Evolutionary conservation across 164 flowering plant genomes (phyloP), one percentile per base, ranked within the genome.

Genomic region (Platanus orientalis): DNA sequence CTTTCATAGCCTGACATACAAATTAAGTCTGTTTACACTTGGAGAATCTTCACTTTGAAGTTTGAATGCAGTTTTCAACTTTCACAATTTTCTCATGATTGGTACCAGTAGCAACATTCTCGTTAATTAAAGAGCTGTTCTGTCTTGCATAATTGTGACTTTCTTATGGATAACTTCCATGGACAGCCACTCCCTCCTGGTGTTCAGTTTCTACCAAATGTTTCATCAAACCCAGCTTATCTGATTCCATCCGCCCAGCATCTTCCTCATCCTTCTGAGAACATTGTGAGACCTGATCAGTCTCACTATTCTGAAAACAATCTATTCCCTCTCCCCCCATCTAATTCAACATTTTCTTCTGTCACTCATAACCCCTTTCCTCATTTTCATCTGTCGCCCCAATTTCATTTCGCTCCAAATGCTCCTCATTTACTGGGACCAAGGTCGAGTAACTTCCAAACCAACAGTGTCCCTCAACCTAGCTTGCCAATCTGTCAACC

Each of bases 181-280:
- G 58, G 58, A 52, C 70, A 69, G 68, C 65, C 71, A 58, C 53
- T 53, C 30, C 71, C 71, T 54, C 77, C 73, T 23, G 71, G 73
- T 28, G 57, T 68, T 16, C 58, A 34, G 47, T 52, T 57, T 13
- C n/a, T 60, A 57, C 69, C 70, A 1, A 65, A 57, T 53, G n/a
- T 11, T 21, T 23, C 53, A 32, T 57, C 57, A 24, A 61, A 32
- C n/a, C 55, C 71, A n/a, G 24, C 57, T 20, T 34, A 60, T 49
- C 14, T 48, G 6, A 7, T 4, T 23, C 63, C 58, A n/a, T 57
- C 68, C 20, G 27, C 20, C 20, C 2, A 23, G 19, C 42, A n/a
- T 30, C 50, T 54, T 60, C 61, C 20, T 47, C 54, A 25, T n/a
- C 56, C 55, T 58, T 17, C 3, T 34, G 36, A 48, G 11, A 32